Evolutionary conservation across 2,329 filamentous ascomycete species (phyloP).

Genomic region (Cercospora janseana): DNA sequence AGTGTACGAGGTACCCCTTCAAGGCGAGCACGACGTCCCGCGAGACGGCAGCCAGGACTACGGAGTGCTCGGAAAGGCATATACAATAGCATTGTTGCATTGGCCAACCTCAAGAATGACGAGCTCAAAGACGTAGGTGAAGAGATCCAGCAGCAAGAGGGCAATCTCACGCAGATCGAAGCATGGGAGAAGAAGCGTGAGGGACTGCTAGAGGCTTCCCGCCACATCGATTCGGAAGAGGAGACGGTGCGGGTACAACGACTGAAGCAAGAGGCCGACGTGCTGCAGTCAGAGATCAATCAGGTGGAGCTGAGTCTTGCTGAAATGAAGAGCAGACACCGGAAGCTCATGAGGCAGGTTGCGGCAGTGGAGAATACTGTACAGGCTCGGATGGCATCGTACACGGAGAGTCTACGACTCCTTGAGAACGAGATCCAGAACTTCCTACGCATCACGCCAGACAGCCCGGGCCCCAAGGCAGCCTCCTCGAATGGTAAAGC

Average conservation of each 20-base stretch:
- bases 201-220: slow-evolving; percentile 56
- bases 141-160: slow-evolving; percentile 57
- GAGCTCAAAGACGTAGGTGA: slow-evolving; percentile 61
- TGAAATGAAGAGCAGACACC: slow-evolving; percentile 59
- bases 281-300: slow-evolving; percentile 62
- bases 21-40: slow-evolving; percentile 51
- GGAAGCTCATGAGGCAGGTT: slow-evolving; percentile 60
- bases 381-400: slow-evolving; percentile 70
- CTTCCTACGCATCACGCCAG: slow-evolving; percentile 49
- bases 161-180: slow-evolving; percentile 59
- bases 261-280: slow-evolving; percentile 52
- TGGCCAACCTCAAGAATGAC: slow-evolving; percentile 66
- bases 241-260: slow-evolving; percentile 56
- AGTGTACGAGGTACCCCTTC: slow-evolving; percentile 36
- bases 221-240: slow-evolving; percentile 54
- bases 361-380: slow-evolving; percentile 62
- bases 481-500: slow-evolving; percentile 19
- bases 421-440: slow-evolving; percentile 61
- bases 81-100: slow-evolving; percentile 59
- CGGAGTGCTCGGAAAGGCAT: slow-evolving; percentile 64
- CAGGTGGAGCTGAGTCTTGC: slow-evolving; percentile 64
- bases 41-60: slow-evolving; percentile 55
- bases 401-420: slow-evolving; percentile 64
- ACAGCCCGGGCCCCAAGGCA: slow-evolving; percentile 10
- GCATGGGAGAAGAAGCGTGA: slow-evolving; percentile 58